Evolutionary conservation across 148 eudicot genomes (phyloP).

Genomic region (Rhododendron williamsianum): DNA sequence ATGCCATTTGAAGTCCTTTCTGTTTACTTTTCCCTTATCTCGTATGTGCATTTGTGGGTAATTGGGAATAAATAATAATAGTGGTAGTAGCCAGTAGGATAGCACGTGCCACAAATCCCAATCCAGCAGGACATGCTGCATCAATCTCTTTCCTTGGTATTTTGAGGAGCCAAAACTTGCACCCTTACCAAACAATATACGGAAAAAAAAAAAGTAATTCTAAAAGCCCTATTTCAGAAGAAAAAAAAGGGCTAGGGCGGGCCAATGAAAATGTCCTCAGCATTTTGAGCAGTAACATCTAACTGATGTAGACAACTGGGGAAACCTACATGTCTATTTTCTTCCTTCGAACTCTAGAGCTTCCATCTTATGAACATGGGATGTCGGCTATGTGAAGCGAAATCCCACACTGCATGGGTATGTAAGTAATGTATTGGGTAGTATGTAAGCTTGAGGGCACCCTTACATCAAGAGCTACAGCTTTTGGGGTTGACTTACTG

Average conservation of each 20-base stretch:
- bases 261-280: background rate
- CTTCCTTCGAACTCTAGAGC: background rate
- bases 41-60: background rate
- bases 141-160: background rate
- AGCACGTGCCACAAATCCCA: background rate
- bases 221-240: background rate
- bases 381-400: background rate
- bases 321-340: background rate
- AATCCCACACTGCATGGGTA: background rate
- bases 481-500: background rate
- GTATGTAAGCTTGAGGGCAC: background rate
- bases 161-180: background rate
- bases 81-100: background rate
- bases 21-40: background rate
- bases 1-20: background rate
- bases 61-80: background rate
- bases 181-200: background rate
- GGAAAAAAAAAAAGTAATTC: background rate
- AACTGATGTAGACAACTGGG: background rate
- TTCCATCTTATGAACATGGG: slow-evolving; percentile 1
- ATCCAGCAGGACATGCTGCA: background rate
- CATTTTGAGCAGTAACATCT: background rate
- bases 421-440: background rate
- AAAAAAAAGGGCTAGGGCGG: background rate
- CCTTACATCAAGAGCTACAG: background rate